Evolutionary conservation across 768 basidiomycete genomes (phyloP), one percentile per base, ranked within the genome.

Genomic region (Neoboletus brunneissimus): DNA sequence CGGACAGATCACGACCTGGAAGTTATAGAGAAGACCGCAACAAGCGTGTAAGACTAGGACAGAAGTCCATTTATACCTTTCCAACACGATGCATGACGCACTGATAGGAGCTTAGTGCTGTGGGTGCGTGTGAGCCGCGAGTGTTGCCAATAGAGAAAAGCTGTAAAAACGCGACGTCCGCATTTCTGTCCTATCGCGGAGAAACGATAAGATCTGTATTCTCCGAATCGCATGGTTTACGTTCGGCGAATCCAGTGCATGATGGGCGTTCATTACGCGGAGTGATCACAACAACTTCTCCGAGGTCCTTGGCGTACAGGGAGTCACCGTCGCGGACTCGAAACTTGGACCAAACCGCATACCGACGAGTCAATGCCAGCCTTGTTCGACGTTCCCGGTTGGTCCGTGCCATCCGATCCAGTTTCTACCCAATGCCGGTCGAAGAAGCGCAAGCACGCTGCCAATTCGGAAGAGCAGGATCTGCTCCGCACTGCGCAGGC

Each of bases 351-450:
- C 42, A 52, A 42, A 50, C 35, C 35, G 6, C 35, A 53, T 34
- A 42, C 37, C 35, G 2, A 25, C 25, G 25, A 48, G 48, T 49
- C 54, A 2, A 67, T 70, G 67, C 51, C 64, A 31, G 66, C 78
- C 55, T 73, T 82, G 60, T 89, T 89, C 69, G 75, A 86, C 42
- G 82, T 89, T 20, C 83, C 87, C 4, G 88, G 88, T 18, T 89
- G 88, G 88, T 77, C 81, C 31, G 72, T 88, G 15, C 70, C 77
- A 37, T 67, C 75, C 22, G 69, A 58, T 0, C 79, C 81, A 7
- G 68, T 82, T 44, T 55, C 72, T 31, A 71, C 75, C 42, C 63
- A 71, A 6, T 61, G 56, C 37, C 67, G 68, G 23, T 57, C 68
- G 4, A 80, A 79, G 51, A 71, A 74, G 18, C 84, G 79, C 65